Base-by-base conservation (phyloP, 495 filamentous ascomycete species). In the Jackrogersella multiformis region DNA sequence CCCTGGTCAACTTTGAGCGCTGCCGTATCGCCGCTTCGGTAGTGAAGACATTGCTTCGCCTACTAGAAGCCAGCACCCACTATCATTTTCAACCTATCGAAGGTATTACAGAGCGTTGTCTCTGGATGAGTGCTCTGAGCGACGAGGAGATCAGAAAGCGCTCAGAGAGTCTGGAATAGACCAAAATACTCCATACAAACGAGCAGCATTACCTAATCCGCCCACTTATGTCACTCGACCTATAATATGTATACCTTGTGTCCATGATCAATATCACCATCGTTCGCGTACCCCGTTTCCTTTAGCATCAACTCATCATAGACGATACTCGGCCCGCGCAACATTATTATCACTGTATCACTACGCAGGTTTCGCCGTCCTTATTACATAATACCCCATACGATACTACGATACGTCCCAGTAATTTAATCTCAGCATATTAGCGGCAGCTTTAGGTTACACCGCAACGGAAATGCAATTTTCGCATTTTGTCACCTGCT, bases 1-100 rank as follows among this genome's bases (percentile, higher is more conserved):
- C 91, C 24, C 79, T 99, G 49, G 87, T 98, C 61, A 99, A 99
- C 74, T 98, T 98, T 74, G 96, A 98, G 78, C 88, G 93, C 56
- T 94, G 93, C 73, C 90, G 94, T 24, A 93, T 90, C 15, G 88
- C 93, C 23, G 96, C 96, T 1, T 85, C 86, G n/a, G 92, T 98
- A 60, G 91, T 98, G 60, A 98, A 99, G 82, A 94, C 88, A 69
- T 82, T 99, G 45, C 84, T 97, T 49, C 86, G 94, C 24, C 78
- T 97, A 30, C 88, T 98, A 32, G 95, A 99, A 72, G 90, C 92
- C n/a, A 97, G 93, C 76, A 89, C 89, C 23, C 89, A 93, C 60
- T 98, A 98, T 71, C 81, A 82, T 8, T 95, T 97, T 66, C 85
- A 91, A 69, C 88, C 93, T 6, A 89, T 97, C 42, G 92, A 93